Evolutionary conservation across 148 eudicot species (phyloP), one percentile per base, ranked within the genome.

Genomic region (Amaranthus palmeri): DNA sequence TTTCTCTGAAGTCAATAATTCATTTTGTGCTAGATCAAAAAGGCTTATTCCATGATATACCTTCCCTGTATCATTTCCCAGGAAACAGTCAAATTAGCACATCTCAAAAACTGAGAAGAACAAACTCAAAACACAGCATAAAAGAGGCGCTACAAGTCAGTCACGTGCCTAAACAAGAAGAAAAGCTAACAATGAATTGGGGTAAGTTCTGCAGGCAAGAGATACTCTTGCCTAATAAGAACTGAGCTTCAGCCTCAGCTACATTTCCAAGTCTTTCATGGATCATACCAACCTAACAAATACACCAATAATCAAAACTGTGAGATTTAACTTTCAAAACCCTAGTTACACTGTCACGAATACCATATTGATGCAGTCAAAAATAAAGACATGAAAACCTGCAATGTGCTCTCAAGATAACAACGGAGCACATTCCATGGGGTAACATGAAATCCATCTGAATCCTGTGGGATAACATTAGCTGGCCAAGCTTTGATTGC

Each of bases 361-460:
- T 69, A 42, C 3, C 14, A 72, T 44, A 68, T 65, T 69, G 45
- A 68, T 41, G 10, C 49, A 61, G 57, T 61, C 66, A 55, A 70
- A 55, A 71, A 63, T 40, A 72, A 66, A 73, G 70, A 14, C 44
- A 18, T 65, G 71, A 54, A 71, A 68, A 88, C 99, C 99, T 95
- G 99, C 65, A 95, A 75, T 42, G 83, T 81, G 91, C 99, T 95
- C 82, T 95, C 97, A 70, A 95, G 97, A 78, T 89, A 91, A 82
- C 97, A 83, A 54, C 82, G 84, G 52, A 95, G 96, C 69, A 88
- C 85, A 82, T 86, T 95, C 99, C 99, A 95, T 15, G 99, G 92
- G 72, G 96, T 89, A 75, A 91, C 88, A 68, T 82, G 57, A 58
- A 77, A 73, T 71, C 80, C 80, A 67, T 88, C 92, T 62, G 82